phyloP scores from a whole-genome alignment of 306 rosid genomes.

The Senna tora region DNA sequence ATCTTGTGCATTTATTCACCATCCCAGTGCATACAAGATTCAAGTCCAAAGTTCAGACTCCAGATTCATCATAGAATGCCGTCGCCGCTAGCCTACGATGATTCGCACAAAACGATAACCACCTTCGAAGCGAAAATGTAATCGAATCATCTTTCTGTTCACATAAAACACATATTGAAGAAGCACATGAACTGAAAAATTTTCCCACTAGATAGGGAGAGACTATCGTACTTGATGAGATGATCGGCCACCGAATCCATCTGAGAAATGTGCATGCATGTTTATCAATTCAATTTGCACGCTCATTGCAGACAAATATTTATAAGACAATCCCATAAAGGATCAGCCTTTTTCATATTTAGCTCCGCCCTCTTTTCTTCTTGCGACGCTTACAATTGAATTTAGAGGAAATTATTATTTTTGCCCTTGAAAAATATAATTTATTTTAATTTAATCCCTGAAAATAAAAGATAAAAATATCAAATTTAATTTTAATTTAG shows the following conservation, averaged over 20 bases:
- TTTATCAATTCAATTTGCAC: too few relatives aligned
- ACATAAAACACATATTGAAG: neutral
- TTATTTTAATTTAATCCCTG: too few relatives aligned
- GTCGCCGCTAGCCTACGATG: slow-evolving; percentile 67
- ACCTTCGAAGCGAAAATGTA: neutral
- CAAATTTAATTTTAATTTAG: too few relatives aligned
- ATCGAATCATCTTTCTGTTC: neutral
- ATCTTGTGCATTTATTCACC: slow-evolving; percentile 12
- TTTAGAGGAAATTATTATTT: too few relatives aligned
- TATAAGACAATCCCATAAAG: too few relatives aligned
- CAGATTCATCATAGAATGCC: slow-evolving; percentile 85
- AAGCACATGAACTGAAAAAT: slow-evolving; percentile 13
- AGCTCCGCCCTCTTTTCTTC: neutral
- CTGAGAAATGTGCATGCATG: neutral
- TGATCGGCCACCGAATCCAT: slow-evolving; percentile 50
- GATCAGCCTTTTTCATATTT: too few relatives aligned
- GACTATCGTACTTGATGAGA: slow-evolving; percentile 58
- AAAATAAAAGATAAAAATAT: too few relatives aligned
- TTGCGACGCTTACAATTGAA: too few relatives aligned
- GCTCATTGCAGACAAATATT: too few relatives aligned
- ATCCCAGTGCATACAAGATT: neutral
- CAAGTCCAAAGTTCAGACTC: neutral
- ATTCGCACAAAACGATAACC: neutral
- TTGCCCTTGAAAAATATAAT: too few relatives aligned
- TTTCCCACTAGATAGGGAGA: neutral